Evolutionary conservation across 2,329 filamentous ascomycete genomes (phyloP), one percentile per base, ranked within the genome.

Genomic region (Penicillium hesseltinei): DNA sequence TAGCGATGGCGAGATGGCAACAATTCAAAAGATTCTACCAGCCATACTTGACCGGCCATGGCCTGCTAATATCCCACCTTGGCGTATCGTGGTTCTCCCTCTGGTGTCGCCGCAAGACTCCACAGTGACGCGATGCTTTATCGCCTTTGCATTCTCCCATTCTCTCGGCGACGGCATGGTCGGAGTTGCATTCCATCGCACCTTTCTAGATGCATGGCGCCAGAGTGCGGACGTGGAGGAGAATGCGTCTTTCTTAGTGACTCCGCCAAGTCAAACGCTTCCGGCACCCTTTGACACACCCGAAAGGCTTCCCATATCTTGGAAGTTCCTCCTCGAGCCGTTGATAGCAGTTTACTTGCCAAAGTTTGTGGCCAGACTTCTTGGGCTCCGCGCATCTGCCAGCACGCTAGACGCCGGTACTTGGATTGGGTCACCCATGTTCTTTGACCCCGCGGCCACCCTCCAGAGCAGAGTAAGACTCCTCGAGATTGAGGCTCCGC

Each of bases 121-220:
- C 9, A 33, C 46, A 13, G 33, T 43, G 6, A 62, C 17, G 6
- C 63, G 68, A 15, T 71, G 62, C 59, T 73, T 76, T 42, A 66
- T 79, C 7, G 67, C 71, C 0, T 81, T 80, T 51, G 66, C 70
- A 0, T 80, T 69, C 62, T 80, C 77, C 0, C 80, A 82, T 64
- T 66, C 70, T 2, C 66, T 78, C 4, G 76, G 75, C 8, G 80
- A 82, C 59, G 80, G 79, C 0, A 71, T 70, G 38, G 75, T 73
- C 0, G 78, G 77, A 6, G 51, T 73, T 0, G 63, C 73, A 5
- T 80, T 82, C 55, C 79, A 81, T 54, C 67, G 63, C 4, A 71
- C 75, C 0, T 75, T 81, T 46, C 63, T 78, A 11, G 23, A 68
- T 5, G 62, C 55, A 15, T 62, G 59, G 55, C 49, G 52, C 27